A percentile compares a stretch with the other conserved stretches of the same genome.
These are phyloP conservation scores for Beauveria australis DNA, from an alignment of 2,329 filamentous ascomycete species.

Conservation along the genomic window DNA sequence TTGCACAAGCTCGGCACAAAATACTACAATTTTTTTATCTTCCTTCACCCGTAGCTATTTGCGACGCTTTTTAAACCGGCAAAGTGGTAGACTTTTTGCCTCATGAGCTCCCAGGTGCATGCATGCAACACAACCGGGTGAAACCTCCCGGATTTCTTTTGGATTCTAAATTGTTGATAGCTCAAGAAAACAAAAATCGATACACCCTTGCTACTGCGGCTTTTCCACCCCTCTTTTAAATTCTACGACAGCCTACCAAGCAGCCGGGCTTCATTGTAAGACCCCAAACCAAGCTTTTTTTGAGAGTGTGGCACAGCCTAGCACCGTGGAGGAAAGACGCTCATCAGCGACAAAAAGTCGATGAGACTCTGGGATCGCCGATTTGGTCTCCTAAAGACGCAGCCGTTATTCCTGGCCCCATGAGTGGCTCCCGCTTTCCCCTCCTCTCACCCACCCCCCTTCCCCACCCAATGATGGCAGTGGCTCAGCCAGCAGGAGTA, in stretches of 20 bases:
- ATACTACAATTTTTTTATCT: no score
- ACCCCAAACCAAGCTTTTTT: not conserved
- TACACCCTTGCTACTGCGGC: no score
- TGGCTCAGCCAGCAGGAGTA: slow-evolving; percentile 1
- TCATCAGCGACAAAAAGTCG: not conserved
- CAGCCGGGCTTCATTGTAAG: no score
- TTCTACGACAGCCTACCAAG: no score
- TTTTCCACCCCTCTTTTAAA: no score
- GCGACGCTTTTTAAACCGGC: no score
- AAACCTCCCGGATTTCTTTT: not conserved
- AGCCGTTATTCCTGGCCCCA: not conserved
- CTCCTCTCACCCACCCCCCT: not conserved
- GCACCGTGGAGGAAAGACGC: not conserved
- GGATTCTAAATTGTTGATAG: not conserved
- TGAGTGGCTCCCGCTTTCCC: not conserved
- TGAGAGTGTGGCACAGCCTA: not conserved
- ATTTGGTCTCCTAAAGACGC: not conserved
- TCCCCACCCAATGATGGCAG: not conserved
- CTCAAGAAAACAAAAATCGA: no score
- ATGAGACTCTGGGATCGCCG: not conserved
- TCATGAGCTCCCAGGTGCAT: not conserved
- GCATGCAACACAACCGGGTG: not conserved
- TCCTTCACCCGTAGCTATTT: no score
- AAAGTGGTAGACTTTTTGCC: no score
- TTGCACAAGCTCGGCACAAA: no score